Percentiles rank a stretch among this genome's conserved stretches.
Conservation (phyloP, 148 eudicot genomes). For the Camellia japonica region DNA sequence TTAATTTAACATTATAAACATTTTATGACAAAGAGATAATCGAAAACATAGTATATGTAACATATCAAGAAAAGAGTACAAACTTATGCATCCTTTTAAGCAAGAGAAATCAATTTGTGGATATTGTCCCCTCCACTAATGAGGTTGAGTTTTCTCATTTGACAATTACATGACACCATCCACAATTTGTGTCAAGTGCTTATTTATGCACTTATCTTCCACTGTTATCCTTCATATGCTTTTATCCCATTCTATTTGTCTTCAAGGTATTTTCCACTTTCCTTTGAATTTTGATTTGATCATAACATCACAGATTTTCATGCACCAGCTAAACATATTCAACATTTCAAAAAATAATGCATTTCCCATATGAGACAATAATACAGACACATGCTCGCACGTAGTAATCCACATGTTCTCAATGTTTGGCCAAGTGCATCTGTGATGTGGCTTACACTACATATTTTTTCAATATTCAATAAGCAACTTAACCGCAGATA, state of each 20-base stretch:
- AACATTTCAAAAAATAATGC: neutral
- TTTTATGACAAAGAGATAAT: too few species aligned
- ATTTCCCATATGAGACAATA: neutral
- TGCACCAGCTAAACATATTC: neutral
- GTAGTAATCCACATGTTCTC: neutral
- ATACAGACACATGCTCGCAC: neutral
- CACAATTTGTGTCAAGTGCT: neutral
- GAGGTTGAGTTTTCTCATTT: too few species aligned
- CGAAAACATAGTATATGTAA: too few species aligned
- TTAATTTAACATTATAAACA: too few species aligned
- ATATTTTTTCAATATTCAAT: neutral
- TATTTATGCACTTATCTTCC: neutral
- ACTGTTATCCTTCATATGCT: neutral
- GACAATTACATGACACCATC: too few species aligned
- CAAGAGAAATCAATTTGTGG: too few species aligned
- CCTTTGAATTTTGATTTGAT: slow-evolving; percentile 7
- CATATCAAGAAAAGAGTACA: too few species aligned
- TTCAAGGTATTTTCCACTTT: neutral
- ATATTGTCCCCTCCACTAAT: too few species aligned
- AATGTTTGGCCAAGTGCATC: neutral
- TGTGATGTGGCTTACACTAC: neutral
- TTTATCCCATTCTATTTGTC: neutral
- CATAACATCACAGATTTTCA: neutral
- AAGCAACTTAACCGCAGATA: neutral
- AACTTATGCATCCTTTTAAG: too few species aligned